A percentile compares a stretch with the other conserved stretches of the same genome.
Evolutionary conservation across 139 green algal species (phyloP).

Genomic region (Medakamo hakoo): DNA sequence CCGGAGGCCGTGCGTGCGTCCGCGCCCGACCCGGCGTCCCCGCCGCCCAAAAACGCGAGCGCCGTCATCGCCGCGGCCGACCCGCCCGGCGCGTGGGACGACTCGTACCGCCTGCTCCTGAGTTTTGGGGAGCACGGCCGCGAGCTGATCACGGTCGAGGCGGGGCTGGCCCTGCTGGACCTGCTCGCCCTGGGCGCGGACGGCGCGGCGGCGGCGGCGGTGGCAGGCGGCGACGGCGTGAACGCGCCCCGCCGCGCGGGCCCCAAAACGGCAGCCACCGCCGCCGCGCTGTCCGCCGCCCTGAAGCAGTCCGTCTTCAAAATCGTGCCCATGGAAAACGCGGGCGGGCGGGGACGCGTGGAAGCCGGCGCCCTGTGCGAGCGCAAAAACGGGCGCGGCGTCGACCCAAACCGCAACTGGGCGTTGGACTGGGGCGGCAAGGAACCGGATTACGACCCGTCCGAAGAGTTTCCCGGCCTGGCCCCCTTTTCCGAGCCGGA

Average conservation of each 20-base stretch:
- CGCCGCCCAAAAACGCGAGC: neutral
- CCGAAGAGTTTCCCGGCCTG: conserved; percentile 77
- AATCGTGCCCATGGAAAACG: conserved; percentile 91
- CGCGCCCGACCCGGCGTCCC: neutral
- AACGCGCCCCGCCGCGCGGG: neutral
- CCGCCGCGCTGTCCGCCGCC: neutral
- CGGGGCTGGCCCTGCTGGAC: conserved; percentile 56
- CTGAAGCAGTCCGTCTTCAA: conserved; percentile 11
- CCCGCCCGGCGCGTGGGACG: neutral
- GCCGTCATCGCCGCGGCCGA: neutral
- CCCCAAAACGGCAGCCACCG: neutral
- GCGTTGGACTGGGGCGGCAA: conserved; percentile 87
- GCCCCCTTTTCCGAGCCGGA: conserved; percentile 82
- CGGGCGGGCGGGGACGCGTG: conserved; percentile 53
- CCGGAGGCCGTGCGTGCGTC: conserved; percentile 2
- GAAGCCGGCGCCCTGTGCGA: conserved; percentile 77
- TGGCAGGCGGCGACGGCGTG: conserved; percentile 37
- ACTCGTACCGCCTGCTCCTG: conserved; percentile 17
- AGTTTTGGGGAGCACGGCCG: conserved; percentile 87
- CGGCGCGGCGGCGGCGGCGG: conserved; percentile 17
- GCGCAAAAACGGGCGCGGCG: conserved; percentile 90
- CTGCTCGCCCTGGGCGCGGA: conserved; percentile 16
- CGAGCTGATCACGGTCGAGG: conserved; percentile 72
- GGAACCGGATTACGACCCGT: conserved; percentile 76
- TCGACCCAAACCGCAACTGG: conserved; percentile 96